These are phyloP conservation scores for Penicillium manginii DNA, from an alignment of 495 filamentous ascomycete genomes.

Conservation along the genomic window DNA sequence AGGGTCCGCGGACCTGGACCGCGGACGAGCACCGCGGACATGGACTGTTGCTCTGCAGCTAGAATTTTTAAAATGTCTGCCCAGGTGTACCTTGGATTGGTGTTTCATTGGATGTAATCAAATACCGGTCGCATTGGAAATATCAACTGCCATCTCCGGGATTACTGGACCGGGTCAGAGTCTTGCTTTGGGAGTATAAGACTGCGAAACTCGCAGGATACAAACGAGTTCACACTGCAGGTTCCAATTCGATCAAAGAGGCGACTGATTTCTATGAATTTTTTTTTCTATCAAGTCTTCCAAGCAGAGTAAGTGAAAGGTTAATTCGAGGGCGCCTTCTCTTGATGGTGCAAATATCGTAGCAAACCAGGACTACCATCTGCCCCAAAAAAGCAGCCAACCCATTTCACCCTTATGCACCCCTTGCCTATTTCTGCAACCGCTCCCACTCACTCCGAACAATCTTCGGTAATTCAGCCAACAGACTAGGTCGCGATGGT, in stretches of 20 bases:
- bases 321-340: too few relatives aligned
- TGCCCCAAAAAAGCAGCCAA: neutral
- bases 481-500: conserved; percentile 50
- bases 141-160: neutral
- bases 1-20: neutral
- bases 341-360: neutral
- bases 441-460: conserved; percentile 36
- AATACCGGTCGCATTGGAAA: conserved; percentile 1
- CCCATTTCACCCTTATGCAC: neutral
- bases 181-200: conserved; percentile 12
- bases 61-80: neutral
- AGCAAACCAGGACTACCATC: neutral
- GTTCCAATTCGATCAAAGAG: neutral
- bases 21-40: neutral
- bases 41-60: neutral
- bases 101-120: neutral
- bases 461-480: conserved; percentile 54
- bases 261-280: neutral
- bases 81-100: too few relatives aligned
- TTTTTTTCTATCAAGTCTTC: neutral
- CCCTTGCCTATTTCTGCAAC: conserved; percentile 14
- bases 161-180: neutral
- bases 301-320: too few relatives aligned
- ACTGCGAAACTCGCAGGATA: neutral
- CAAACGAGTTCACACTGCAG: neutral